Base-by-base conservation (phyloP, 768 basidiomycete species). In the Rhizopogon rudus region DNA sequence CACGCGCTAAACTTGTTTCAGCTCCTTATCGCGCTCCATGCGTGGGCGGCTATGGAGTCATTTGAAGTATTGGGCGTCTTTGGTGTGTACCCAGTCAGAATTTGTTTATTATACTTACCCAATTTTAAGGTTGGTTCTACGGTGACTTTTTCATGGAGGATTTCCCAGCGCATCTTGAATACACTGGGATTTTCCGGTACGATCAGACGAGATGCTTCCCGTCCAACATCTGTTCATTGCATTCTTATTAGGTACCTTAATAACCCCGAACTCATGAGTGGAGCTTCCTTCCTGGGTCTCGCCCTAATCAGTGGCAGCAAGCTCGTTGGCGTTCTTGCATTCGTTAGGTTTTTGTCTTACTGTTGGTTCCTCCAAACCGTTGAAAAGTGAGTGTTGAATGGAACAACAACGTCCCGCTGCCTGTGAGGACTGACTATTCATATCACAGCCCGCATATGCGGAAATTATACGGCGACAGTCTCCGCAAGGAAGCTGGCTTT, bases 141-240 rank as follows among this genome's bases (percentile, higher is more conserved):
- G 94, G 93, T 22, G 93, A 96, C 71, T 96, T 96, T 74, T 95
- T 95, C 77, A 88, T 95, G 73, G 92, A 96, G 63, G 88, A 93
- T 59, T 95, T 91, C 69, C 93, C 96, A 3, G 74, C 88, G 0
- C 83, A 91, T 57, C 75, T 98, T 8, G 93, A 95, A 56, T 98
- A 98, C 68, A 95, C 93, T 51, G 97, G 97, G 33, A 98, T 99
- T 61, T 99, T 96, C 73, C 85, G 96, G 84, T 93, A 64, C 49
- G 74, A 62, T 40, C 37, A 50, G 53, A 48, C 40, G 37, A 40
- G 13, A 35, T 10, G 22, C 40, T 10, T 9, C n/a, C 8, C 46
- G 41, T 12, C 29, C 9, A 22, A 25, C 14, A 6, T 8, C 8
- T 25, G 40, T 40, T 44, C 42, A 53, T 55, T n/a, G 20, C 39